Base-by-base conservation (phyloP, 768 basidiomycete species). In the Psilocybe cubensis region DNA sequence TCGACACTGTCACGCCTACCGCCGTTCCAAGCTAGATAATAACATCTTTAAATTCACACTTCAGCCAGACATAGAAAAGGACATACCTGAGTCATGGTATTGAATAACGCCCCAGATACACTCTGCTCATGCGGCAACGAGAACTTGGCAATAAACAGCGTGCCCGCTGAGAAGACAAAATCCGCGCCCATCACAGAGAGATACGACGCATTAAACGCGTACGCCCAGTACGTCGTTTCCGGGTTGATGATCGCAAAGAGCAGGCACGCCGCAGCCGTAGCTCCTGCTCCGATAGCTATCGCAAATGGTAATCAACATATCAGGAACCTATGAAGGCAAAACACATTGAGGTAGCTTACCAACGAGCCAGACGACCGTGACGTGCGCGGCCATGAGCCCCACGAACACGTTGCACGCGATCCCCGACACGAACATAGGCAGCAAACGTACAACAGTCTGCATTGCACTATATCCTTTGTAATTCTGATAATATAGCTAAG, bases 121-220 rank as follows among this genome's bases (percentile, higher is more conserved):
- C 85, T 87, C 70, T 93, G 91, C 63, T 93, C 91, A 53, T 88
- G 78, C 3, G 84, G 84, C 1, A 79, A 68, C 1, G 84, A 79
- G 9, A 88, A 77, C 64, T 86, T 88, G 3, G 90, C 87, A 41
- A 91, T 82, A 63, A 88, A 93, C 14, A 93, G 72, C 4, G 88
- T 88, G 2, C 91, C 92, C 0, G 84, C 73, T 0, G 91, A 75
- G 64, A 85, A 92, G 2, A 89, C 84, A 59, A 93, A 90, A 65
- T 93, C 92, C 1, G 85, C 89, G 18, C 92, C 92, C 45, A 91
- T 79, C 12, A 92, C 91, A 20, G 82, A 72, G 43, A 88, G 56
- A 38, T 83, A 71, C 0, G 88, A 80, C 1, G 86, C 81, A 0
- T 90, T 88, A 70, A 93, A 93, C 4, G 83, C 85, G 56, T 79